phyloP scores from a whole-genome alignment of 1,284 basidiomycete genomes.

The Microbotryomycetes sp. region DNA sequence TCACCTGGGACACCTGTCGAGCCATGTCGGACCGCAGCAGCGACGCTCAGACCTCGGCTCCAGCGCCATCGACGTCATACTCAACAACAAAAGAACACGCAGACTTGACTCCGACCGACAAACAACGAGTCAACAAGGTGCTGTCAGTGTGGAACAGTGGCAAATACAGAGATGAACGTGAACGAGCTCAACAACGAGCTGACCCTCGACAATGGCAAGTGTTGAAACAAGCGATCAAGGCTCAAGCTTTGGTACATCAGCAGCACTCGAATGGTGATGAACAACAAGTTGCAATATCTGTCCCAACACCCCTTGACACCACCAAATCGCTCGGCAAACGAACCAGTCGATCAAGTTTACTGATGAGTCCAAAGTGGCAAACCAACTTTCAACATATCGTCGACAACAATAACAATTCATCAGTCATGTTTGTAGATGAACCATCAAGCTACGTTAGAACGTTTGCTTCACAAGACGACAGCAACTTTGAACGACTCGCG shows the following conservation, averaged over 20 bases:
- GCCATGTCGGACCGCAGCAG: not conserved
- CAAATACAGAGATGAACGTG: conserved; percentile 2
- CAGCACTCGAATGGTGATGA: no score
- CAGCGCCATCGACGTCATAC: not conserved
- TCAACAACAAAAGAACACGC: not conserved
- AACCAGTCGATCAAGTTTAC: not conserved
- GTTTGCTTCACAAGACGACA: not conserved
- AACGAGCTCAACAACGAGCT: conserved; percentile 11
- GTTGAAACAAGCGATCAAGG: not conserved
- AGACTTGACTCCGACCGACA: not conserved
- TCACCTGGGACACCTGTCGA: not conserved
- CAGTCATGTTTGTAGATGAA: conserved; percentile 3
- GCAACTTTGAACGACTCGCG: not conserved
- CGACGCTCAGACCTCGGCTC: no score
- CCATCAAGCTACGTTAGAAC: conserved; percentile 14
- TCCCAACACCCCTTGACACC: not conserved
- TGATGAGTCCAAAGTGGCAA: not conserved
- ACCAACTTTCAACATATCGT: not conserved
- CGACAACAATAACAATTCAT: not conserved
- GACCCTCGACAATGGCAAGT: conserved; percentile 12
- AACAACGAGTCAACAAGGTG: not conserved
- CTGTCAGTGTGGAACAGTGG: not conserved
- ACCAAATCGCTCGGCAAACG: not conserved
- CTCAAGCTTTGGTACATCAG: not conserved
- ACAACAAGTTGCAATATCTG: not conserved